These are phyloP conservation scores for Diutina sp. DNA, from an alignment of 1,139 yeast genomes.

Conservation along the genomic window DNA sequence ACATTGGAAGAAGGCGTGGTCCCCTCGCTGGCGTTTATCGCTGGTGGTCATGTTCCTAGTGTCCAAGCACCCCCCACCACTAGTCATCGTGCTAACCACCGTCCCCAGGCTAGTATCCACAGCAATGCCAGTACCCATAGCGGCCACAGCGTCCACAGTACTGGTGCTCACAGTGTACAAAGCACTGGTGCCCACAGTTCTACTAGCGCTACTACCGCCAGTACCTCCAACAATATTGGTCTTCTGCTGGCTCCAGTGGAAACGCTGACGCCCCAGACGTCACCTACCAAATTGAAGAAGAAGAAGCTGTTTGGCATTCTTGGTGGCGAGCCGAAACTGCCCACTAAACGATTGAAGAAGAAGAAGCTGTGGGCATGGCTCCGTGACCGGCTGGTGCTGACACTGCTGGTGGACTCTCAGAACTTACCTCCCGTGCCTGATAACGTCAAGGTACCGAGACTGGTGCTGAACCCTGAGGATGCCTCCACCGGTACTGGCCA, in stretches of 20 bases:
- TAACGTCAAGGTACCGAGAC: constrained; percentile 1
- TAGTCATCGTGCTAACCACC: neutral
- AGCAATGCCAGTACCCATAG: neutral
- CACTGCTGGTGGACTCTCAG: neutral
- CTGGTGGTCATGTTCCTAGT: neutral
- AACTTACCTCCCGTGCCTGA: constrained; percentile 1
- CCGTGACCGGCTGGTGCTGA: neutral
- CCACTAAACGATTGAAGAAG: constrained; percentile 15
- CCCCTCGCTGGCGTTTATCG: neutral
- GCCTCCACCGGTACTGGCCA: no score
- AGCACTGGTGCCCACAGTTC: neutral
- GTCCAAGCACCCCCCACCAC: neutral
- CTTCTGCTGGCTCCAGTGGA: neutral
- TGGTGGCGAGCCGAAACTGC: neutral
- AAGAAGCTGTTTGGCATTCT: constrained; percentile 15
- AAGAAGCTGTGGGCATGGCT: constrained; percentile 30
- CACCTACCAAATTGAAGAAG: constrained; percentile 8
- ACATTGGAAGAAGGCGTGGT: neutral
- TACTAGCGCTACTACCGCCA: neutral
- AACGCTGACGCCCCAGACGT: neutral
- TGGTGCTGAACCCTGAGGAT: constrained; percentile 2
- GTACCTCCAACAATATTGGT: neutral
- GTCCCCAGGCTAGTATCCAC: neutral
- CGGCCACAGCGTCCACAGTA: neutral
- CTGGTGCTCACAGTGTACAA: neutral